Evolutionary conservation across 768 basidiomycete genomes (phyloP).

Genomic region (Crucibulum laeve): DNA sequence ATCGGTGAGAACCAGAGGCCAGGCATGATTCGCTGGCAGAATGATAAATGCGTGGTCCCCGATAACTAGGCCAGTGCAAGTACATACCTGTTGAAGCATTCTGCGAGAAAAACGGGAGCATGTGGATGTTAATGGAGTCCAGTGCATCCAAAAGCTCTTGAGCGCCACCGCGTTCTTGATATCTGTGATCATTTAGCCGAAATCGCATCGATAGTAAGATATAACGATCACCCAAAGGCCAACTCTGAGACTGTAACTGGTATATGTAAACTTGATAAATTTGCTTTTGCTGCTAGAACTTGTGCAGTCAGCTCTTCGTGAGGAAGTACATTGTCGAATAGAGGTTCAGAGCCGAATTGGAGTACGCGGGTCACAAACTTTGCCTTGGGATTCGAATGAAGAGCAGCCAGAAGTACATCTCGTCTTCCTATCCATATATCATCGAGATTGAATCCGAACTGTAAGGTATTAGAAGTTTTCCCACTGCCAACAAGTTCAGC

Average conservation of each 20-base stretch:
- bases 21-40: slow-evolving; percentile 37
- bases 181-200: slow-evolving; percentile 12
- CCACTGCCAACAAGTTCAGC: slow-evolving; percentile 4
- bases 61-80: not conserved
- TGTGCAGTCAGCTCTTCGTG: slow-evolving; percentile 38
- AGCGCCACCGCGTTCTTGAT: slow-evolving; percentile 43
- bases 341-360: slow-evolving; percentile 58
- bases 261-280: slow-evolving; percentile 41
- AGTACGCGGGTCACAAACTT: slow-evolving; percentile 50
- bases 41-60: not conserved
- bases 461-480: not conserved
- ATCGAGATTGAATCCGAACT: slow-evolving; percentile 32
- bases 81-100: slow-evolving; percentile 39
- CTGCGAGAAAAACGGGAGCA: slow-evolving; percentile 53
- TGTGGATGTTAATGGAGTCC: slow-evolving; percentile 53
- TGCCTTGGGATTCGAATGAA: slow-evolving; percentile 45
- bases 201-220: not conserved
- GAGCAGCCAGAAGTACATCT: slow-evolving; percentile 35
- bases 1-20: slow-evolving; percentile 48
- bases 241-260: slow-evolving; percentile 54
- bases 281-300: slow-evolving; percentile 37
- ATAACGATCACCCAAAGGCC: slow-evolving; percentile 29
- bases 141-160: slow-evolving; percentile 47
- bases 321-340: slow-evolving; percentile 44
- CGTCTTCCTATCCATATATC: slow-evolving; percentile 43